A percentile compares a stretch with the other conserved stretches of the same genome.
Conservation (phyloP, 1,284 basidiomycete species). For the Trametes versicolor region DNA sequence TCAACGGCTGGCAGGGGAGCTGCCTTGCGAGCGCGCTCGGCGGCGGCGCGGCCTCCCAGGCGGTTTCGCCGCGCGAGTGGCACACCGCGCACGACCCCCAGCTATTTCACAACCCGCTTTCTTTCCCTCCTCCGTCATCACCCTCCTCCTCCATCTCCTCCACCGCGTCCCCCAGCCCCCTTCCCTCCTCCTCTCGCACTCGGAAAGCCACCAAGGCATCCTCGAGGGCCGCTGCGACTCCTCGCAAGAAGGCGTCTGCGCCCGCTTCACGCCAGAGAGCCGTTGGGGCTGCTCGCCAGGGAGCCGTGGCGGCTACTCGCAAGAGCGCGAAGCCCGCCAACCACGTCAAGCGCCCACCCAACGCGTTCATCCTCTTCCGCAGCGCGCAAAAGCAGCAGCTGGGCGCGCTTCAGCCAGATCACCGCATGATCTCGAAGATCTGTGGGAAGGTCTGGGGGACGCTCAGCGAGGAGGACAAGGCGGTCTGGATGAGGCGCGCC, state of each 20-base stretch:
- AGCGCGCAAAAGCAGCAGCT: conserved; percentile 60
- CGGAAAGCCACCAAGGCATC: conserved; percentile 12
- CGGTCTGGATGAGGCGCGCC: conserved; percentile 51
- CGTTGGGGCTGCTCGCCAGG: no score
- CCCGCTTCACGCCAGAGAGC: no score
- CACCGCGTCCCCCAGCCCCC: conserved; percentile 10
- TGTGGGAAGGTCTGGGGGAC: conserved; percentile 63
- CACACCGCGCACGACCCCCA: conserved; percentile 17
- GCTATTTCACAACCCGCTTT: conserved; percentile 3
- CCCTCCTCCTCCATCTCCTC: conserved; percentile 20
- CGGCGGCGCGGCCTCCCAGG: conserved; percentile 10
- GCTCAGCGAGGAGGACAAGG: conserved; percentile 54
- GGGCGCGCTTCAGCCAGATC: conserved; percentile 57
- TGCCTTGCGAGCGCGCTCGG: conserved; percentile 10
- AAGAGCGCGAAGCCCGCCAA: conserved; percentile 38
- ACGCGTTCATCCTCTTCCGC: conserved; percentile 90
- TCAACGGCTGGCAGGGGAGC: conserved; percentile 8
- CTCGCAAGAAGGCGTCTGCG: conserved; percentile 11
- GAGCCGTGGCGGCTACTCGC: no score
- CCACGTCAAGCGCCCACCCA: conserved; percentile 85
- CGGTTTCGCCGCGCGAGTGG: conserved; percentile 19
- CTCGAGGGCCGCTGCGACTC: neutral
- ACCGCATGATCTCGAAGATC: conserved; percentile 66
- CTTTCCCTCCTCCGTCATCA: conserved; percentile 7
- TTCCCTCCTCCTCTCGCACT: neutral